Base-by-base conservation (phyloP, 2,329 filamentous ascomycete genomes). In the Blumeria hordei region DNA sequence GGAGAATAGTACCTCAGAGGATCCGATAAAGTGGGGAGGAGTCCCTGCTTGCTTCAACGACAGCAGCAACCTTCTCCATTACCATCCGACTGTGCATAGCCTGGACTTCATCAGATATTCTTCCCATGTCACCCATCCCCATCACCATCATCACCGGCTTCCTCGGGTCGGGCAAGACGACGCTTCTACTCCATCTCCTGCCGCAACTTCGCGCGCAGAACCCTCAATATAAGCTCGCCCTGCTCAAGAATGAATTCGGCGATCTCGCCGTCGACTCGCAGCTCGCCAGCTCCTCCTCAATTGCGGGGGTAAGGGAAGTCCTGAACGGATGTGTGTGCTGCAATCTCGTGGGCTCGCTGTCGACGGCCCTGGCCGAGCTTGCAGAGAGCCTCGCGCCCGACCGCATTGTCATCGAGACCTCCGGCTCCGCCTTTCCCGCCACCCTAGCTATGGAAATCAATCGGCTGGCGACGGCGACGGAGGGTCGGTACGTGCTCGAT, bases 321-420 rank as follows among this genome's bases (percentile, higher is more conserved):
- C 81, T 98, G 55, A 94, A 94, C 67, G 92, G 90, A 60, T 96
- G 92, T 70, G 96, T 98, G 69, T 98, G 92, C 76, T 98, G 92
- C 72, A 96, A 96, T 67, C 82, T 96, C 32, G 90, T 98, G 58
- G 92, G 92, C 14, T 86, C 94, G 67, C 78, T 98, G 7, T 78
- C 79, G 57, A 80, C 83, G 51, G 88, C 90, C 1, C 79, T 98
- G 16, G 70, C 76, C 45, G 81, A 92, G 64, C 79, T 98, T 43
- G 76, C 77, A 53, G 67, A 70, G 28, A 67, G 66, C 12, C 67
- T 73, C 36, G 56, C 57, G 55, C 90, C 88, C 0, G 85, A 95
- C 65, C 78, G 92, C 55, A 92, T 98, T 67, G 79, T 98, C 54
- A 81, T 98, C 66, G 92, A 98, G 73, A 98, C 92, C 2, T 85